Evolutionary conservation across 1,139 yeast species (phyloP).

Genomic region (Blastobotrys indianensis): DNA sequence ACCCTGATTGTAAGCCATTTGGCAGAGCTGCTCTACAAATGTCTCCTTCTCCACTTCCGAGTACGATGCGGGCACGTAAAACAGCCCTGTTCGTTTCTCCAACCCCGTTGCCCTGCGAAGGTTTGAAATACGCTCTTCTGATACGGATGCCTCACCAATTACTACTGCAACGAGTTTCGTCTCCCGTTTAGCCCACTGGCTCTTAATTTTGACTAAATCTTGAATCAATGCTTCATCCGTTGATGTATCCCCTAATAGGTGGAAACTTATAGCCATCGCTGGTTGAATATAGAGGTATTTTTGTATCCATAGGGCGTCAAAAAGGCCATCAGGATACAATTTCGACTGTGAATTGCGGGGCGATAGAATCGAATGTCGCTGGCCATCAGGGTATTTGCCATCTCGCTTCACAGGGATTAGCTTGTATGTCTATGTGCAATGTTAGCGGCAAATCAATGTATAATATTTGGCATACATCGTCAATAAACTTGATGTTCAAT

Average conservation of each 20-base stretch:
- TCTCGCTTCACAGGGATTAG: constrained; percentile 7
- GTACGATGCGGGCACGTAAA: constrained; percentile 39
- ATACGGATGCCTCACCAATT: constrained; percentile 31
- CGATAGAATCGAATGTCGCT: constrained; percentile 35
- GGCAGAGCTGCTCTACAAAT: constrained; percentile 38
- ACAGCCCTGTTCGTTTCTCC: constrained; percentile 40
- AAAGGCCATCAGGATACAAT: constrained; percentile 39
- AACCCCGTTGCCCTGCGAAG: constrained; percentile 40
- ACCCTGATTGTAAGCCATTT: constrained; percentile 37
- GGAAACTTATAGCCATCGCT: constrained; percentile 38
- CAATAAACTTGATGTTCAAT: constrained; percentile 23
- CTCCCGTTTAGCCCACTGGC: constrained; percentile 30
- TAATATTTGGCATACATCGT: constrained; percentile 8
- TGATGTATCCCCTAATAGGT: constrained; percentile 33
- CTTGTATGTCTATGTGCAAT: constrained; percentile 17
- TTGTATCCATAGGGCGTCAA: constrained; percentile 44
- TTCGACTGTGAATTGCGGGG: constrained; percentile 38
- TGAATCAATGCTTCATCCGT: constrained; percentile 33
- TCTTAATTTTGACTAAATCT: constrained; percentile 36
- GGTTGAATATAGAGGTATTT: constrained; percentile 44
- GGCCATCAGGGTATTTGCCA: constrained; percentile 27
- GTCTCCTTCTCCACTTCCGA: constrained; percentile 36
- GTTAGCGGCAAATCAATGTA: background rate
- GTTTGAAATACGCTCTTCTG: constrained; percentile 34
- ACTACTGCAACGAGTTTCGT: constrained; percentile 34